Conservation (phyloP, 306 rosid species). For the Alnus rubra region DNA sequence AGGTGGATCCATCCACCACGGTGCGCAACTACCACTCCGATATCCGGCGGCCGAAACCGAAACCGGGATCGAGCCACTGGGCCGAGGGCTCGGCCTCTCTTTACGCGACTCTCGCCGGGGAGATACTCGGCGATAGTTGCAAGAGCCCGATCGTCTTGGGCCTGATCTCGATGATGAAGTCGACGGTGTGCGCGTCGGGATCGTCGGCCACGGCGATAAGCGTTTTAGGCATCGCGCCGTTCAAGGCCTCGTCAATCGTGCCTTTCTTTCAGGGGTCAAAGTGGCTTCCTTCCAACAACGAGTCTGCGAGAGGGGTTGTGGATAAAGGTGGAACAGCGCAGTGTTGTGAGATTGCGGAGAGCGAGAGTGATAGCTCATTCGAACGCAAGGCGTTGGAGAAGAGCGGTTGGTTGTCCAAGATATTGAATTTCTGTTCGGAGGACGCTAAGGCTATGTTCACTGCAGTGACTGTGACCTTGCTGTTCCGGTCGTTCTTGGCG, state of each 20-base stretch:
- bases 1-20: conserved; percentile 45
- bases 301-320: conserved; percentile 38
- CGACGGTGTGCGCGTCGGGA: conserved; percentile 55
- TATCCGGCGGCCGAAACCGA: conserved; percentile 24
- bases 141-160: conserved; percentile 64
- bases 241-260: conserved; percentile 56
- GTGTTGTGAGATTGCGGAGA: conserved; percentile 9
- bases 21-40: conserved; percentile 42
- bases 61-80: conserved; percentile 30
- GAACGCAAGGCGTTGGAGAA: conserved; percentile 34
- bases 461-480: conserved; percentile 70
- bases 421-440: conserved; percentile 58
- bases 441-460: conserved; percentile 83
- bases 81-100: conserved; percentile 35
- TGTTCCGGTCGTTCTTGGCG: conserved; percentile 76
- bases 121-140: conserved; percentile 48
- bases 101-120: conserved; percentile 55
- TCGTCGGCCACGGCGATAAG: conserved; percentile 48
- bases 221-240: conserved; percentile 59
- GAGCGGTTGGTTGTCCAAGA: conserved; percentile 64
- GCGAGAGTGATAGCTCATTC: conserved; percentile 9
- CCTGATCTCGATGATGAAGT: conserved; percentile 73
- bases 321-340: conserved; percentile 69
- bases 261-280: conserved; percentile 74
- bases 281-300: conserved; percentile 70